These are phyloP conservation scores for Mycena kentingensis DNA, from an alignment of 768 basidiomycete species.

Conservation along the genomic window DNA sequence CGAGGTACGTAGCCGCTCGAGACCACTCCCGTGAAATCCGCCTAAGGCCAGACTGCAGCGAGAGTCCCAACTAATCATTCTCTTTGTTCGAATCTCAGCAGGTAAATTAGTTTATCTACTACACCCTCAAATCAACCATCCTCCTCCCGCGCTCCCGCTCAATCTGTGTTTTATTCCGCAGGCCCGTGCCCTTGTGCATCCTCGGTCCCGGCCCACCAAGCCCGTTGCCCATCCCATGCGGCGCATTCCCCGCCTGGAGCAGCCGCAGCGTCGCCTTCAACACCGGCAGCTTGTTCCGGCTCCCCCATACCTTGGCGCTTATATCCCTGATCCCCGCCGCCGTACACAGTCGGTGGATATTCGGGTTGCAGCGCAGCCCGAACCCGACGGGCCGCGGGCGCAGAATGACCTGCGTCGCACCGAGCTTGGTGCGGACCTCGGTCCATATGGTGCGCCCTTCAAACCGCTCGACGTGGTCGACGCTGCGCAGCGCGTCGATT, in stretches of 20 bases:
- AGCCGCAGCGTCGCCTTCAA: conserved; percentile 84
- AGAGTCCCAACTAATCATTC: too few relatives aligned
- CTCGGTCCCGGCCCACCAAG: conserved; percentile 71
- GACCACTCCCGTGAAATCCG: too few relatives aligned
- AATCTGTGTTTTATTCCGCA: conserved; percentile 65
- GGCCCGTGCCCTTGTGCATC: conserved; percentile 74
- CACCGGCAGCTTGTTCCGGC: conserved; percentile 81
- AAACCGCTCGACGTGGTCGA: conserved; percentile 94
- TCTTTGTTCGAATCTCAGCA: neutral
- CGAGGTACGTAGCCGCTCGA: too few relatives aligned
- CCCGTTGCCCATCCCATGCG: conserved; percentile 81
- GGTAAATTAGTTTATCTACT: conserved; percentile 10
- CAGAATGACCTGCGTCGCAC: conserved; percentile 77
- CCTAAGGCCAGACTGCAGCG: too few relatives aligned
- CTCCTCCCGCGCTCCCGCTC: conserved; percentile 84
- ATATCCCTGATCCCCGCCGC: conserved; percentile 95
- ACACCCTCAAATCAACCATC: conserved; percentile 65
- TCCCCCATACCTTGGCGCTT: conserved; percentile 94
- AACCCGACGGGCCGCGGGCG: conserved; percentile 88
- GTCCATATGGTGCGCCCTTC: conserved; percentile 96
- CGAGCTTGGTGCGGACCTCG: conserved; percentile 82
- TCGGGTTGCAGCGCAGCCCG: conserved; percentile 86
- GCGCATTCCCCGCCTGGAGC: conserved; percentile 83
- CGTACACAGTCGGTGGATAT: conserved; percentile 85
- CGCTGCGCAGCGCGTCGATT: conserved; percentile 76